Evolutionary conservation across 2,329 filamentous ascomycete species (phyloP).

Genomic region (Penicillium concentricum): DNA sequence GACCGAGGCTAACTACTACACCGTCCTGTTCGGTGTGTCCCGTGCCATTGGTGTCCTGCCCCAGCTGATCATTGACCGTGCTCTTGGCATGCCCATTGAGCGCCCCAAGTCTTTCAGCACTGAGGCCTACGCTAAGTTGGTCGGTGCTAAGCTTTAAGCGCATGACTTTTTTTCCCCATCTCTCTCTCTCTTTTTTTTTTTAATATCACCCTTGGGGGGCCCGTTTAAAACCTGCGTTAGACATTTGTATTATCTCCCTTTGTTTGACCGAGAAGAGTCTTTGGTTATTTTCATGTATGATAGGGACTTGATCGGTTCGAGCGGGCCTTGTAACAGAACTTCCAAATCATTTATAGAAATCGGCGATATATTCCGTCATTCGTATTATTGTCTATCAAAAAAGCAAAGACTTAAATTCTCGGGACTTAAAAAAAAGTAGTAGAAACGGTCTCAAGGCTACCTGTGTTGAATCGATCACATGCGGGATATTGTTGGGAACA

Average conservation of each 20-base stretch:
- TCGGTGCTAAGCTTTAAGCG: constrained; percentile 78
- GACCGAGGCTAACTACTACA: constrained; percentile 99
- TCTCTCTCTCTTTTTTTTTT: no score
- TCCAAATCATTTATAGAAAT: constrained; percentile 19
- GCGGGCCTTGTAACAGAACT: constrained; percentile 41
- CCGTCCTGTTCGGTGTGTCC: constrained; percentile 97
- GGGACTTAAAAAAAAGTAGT: constrained; percentile 4
- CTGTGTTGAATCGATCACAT: constrained; percentile 25
- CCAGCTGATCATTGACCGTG: constrained; percentile 99
- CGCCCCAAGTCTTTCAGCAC: constrained; percentile 99
- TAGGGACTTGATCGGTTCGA: constrained; percentile 39
- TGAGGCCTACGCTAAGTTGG: constrained; percentile 91
- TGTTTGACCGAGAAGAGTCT: constrained; percentile 32
- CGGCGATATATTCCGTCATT: neutral
- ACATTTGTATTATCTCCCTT: constrained; percentile 28
- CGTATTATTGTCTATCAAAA: no score
- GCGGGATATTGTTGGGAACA: constrained; percentile 23
- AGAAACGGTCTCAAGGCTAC: constrained; percentile 23
- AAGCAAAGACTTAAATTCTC: no score
- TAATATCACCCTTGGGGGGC: constrained; percentile 8
- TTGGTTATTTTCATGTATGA: constrained; percentile 37
- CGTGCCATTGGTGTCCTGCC: constrained; percentile 97
- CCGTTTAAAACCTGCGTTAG: constrained; percentile 12
- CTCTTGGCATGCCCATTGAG: constrained; percentile 95
- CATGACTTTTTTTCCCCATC: constrained; percentile 25